phyloP scores from a whole-genome alignment of 2,329 filamentous ascomycete genomes.

The Pyricularia sp. region DNA sequence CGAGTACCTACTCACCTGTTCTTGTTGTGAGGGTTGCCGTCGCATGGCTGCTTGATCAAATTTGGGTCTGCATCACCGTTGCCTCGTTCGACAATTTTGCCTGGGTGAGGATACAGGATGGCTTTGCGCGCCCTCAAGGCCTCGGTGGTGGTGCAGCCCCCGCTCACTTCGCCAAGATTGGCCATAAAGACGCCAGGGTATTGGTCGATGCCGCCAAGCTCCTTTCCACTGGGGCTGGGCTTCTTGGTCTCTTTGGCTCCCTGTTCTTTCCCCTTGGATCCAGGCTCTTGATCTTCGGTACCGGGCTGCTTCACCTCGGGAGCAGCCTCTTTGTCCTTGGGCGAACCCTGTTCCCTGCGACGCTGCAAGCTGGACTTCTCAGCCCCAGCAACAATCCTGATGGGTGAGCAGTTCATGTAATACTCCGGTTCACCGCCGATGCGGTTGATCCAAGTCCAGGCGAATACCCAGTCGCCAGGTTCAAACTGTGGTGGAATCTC shows the following conservation, averaged over 20 bases:
- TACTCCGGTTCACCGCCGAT: constrained; percentile 46
- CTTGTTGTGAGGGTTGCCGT: constrained; percentile 4
- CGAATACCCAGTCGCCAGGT: constrained; percentile 34
- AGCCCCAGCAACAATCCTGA: constrained; percentile 28
- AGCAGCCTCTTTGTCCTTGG: not conserved
- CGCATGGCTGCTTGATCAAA: not conserved
- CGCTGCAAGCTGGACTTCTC: not conserved
- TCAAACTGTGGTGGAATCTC: constrained; percentile 14
- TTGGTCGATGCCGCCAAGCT: constrained; percentile 6
- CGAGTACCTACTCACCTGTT: not conserved
- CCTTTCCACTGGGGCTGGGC: not conserved
- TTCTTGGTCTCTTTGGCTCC: not conserved
- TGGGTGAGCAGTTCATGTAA: constrained; percentile 55
- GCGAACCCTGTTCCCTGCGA: not conserved
- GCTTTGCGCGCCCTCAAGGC: not conserved
- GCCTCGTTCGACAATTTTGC: constrained; percentile 12
- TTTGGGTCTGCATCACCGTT: not conserved
- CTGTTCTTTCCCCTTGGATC: not conserved
- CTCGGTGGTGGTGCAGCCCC: constrained; percentile 9
- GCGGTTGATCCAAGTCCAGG: constrained; percentile 51
- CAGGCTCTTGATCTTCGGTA: not conserved
- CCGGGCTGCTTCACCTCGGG: not conserved
- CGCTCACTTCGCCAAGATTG: constrained; percentile 27
- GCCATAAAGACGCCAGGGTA: constrained; percentile 47
- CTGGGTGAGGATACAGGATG: constrained; percentile 14